Conservation (phyloP, 768 basidiomycete genomes). For the Boletellus ananiceps region DNA sequence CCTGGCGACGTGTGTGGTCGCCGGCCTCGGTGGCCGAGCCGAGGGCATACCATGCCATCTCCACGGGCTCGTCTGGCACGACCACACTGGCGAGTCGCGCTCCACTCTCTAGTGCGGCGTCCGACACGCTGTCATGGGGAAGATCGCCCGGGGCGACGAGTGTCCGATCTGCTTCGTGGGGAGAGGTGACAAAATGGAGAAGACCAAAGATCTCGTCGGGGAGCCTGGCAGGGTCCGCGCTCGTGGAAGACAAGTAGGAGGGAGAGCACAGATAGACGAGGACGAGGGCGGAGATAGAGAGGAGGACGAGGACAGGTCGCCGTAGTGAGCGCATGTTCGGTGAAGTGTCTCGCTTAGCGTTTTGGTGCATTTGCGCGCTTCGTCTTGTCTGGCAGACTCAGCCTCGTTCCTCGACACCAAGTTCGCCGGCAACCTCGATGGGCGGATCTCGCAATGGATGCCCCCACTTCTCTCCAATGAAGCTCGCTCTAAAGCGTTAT, state of each 20-base stretch:
- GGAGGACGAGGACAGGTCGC: slow-evolving; percentile 38
- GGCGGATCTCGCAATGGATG: too few relatives aligned
- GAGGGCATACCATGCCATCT: slow-evolving; percentile 52
- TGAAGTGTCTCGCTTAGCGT: too few relatives aligned
- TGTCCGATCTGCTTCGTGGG: slow-evolving; percentile 20
- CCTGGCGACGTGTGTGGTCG: slow-evolving; percentile 3
- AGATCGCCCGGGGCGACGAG: slow-evolving; percentile 20
- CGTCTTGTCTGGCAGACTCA: too few relatives aligned
- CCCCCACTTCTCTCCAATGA: too few relatives aligned
- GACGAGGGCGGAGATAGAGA: slow-evolving; percentile 34
- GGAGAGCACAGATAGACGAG: slow-evolving; percentile 39
- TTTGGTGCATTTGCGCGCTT: too few relatives aligned
- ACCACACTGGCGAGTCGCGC: slow-evolving; percentile 30
- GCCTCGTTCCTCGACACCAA: too few relatives aligned
- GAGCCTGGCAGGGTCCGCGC: slow-evolving; percentile 36
- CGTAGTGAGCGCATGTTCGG: slow-evolving; percentile 28
- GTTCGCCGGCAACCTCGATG: too few relatives aligned
- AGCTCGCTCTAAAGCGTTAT: too few relatives aligned
- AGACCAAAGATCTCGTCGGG: slow-evolving; percentile 65
- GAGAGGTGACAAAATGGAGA: slow-evolving; percentile 57
- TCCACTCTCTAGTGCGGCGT: background rate
- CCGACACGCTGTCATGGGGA: slow-evolving; percentile 29
- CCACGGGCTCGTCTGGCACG: slow-evolving; percentile 45
- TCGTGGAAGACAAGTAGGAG: slow-evolving; percentile 34
- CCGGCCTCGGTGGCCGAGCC: slow-evolving; percentile 22